phyloP scores from a whole-genome alignment of 805 yeast genomes.

The Metschnikowia chrysomelidarum region DNA sequence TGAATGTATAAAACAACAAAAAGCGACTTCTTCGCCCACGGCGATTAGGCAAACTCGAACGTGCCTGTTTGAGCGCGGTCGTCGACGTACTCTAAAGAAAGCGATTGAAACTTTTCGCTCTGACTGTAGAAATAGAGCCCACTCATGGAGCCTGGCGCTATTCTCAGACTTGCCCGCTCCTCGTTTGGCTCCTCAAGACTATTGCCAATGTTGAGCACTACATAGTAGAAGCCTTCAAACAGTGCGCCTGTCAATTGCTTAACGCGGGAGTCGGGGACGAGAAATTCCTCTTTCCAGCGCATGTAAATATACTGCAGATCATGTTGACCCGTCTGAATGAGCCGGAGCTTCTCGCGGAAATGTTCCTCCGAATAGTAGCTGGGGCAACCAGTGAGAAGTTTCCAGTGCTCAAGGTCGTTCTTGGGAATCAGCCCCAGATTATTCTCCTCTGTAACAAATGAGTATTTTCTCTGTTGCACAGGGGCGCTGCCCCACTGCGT shows the following conservation, averaged over 20 bases:
- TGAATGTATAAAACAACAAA: too few relatives aligned
- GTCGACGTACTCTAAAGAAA: conserved; percentile 58
- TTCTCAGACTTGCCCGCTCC: conserved; percentile 1
- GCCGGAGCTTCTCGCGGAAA: conserved; percentile 26
- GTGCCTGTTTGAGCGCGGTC: conserved; percentile 39
- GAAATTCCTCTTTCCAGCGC: conserved; percentile 93
- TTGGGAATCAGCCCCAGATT: conserved; percentile 51
- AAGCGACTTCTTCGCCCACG: too few relatives aligned
- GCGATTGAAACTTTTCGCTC: conserved; percentile 78
- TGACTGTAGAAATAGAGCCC: conserved; percentile 82
- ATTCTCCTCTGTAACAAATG: conserved; percentile 56
- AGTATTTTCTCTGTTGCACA: conserved; percentile 28
- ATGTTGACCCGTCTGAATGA: conserved; percentile 31
- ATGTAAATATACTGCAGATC: conserved; percentile 55
- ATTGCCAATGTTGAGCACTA: conserved; percentile 68
- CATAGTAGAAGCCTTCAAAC: conserved; percentile 89
- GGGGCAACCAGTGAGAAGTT: conserved; percentile 39
- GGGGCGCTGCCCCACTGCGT: conserved; percentile 23
- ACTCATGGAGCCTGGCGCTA: conserved; percentile 61
- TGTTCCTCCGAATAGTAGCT: conserved; percentile 48
- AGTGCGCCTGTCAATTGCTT: conserved; percentile 69
- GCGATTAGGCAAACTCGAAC: conserved; percentile 25
- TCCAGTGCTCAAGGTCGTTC: conserved; percentile 52
- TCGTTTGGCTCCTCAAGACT: conserved; percentile 8
- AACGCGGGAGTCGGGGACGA: conserved; percentile 76